Evolutionary conservation across 345 rosid species (phyloP), one percentile per base, ranked within the genome.

Genomic region (Euclidium syriacum): DNA sequence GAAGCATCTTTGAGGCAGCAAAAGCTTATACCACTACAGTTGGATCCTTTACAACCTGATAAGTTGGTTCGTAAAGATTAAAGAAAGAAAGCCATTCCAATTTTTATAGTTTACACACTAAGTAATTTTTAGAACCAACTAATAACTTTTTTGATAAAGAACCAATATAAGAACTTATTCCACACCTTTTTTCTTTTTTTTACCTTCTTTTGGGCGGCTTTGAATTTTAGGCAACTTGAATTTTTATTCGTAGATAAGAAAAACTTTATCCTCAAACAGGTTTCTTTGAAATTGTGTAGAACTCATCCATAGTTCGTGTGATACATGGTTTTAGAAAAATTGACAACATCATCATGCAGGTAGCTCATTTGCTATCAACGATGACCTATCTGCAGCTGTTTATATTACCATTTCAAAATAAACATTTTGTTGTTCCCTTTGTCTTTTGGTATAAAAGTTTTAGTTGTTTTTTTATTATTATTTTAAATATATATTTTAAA

Each of bases 21-120:
- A 64, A 51, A 20, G 42, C 5, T 5, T 41, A 40, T 41, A 40
- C 39, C 49, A 38, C 52, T 64, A 36, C 50, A 63, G 39, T 51
- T 40, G 40, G 40, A 30, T 52, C 52, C 69, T 26, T 63, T 63
- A 27, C 58, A 63, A 51, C 40, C 30, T 52, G 68, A 40, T 52
- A 10, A 22, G 42, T 64, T 47, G 46, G 44, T 47, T 34, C 35
- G 8, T 61, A 35, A 16, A 23, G 4, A 34, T 23, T 61, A 33
- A 30, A 9, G 10, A 7, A 7, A 39, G 3, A 4, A 54, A 58
- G 23, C 3, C 18, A 61, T 10, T 47, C 20, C 23, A n/a, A 33
- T 10, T 23, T 61, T 47, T 23, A 33, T 34, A 60, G 16, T 61
- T 42, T 23, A 9, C 6, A 33, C 50, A 58, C 10, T 11, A 38